Evolutionary conservation across 192 early-diverging fungal species (phyloP).

Genomic region (Podila epicladia): DNA sequence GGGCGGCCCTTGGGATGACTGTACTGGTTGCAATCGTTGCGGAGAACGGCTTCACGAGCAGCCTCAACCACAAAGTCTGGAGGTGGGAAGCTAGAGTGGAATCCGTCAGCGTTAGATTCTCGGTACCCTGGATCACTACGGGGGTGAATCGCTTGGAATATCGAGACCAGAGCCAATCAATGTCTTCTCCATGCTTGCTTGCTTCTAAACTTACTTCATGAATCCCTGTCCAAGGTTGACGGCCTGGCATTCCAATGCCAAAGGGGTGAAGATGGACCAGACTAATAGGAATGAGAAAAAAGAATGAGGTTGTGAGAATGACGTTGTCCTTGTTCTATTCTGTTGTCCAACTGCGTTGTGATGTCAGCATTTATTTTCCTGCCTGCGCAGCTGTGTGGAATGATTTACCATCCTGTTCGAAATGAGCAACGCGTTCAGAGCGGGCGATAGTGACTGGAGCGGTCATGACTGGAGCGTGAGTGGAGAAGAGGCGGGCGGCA

Average conservation of each 20-base stretch:
- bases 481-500: constrained; percentile 4
- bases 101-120: too few species aligned
- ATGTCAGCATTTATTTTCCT: too few species aligned
- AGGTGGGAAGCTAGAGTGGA: constrained; percentile 77
- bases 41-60: constrained; percentile 72
- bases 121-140: not conserved
- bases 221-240: constrained; percentile 95
- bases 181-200: not conserved
- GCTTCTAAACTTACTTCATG: constrained; percentile 66
- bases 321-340: too few species aligned
- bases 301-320: not conserved
- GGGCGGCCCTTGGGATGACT: constrained; percentile 76
- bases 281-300: constrained; percentile 48
- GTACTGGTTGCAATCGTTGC: constrained; percentile 86
- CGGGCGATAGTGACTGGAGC: constrained; percentile 23
- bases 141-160: not conserved
- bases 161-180: too few species aligned
- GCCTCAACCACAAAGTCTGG: constrained; percentile 86
- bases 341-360: too few species aligned
- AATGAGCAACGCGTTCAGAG: constrained; percentile 60
- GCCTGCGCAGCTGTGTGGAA: too few species aligned
- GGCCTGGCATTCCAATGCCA: constrained; percentile 82
- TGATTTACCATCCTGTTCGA: constrained; percentile 61
- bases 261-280: constrained; percentile 89
- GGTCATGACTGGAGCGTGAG: constrained; percentile 10